Evolutionary conservation across 2,329 filamentous ascomycete genomes (phyloP).

Genomic region (Xylariaceae sp.): DNA sequence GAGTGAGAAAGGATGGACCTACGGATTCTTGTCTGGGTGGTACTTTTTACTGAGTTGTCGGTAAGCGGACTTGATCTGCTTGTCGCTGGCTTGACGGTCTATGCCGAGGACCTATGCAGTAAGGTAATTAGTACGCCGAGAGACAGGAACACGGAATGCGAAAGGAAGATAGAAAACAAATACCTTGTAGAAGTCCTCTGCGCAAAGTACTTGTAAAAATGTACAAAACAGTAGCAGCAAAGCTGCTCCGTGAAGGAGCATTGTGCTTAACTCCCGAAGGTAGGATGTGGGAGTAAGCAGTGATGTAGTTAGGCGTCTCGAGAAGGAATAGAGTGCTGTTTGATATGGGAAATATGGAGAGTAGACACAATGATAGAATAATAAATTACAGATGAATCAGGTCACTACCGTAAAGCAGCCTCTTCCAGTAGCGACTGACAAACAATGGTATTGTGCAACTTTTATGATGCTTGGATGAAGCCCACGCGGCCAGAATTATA

Average conservation of each 20-base stretch:
- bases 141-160: not conserved
- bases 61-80: conserved; percentile 92
- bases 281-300: no score
- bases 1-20: conserved; percentile 35
- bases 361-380: no score
- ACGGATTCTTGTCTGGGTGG: conserved; percentile 98
- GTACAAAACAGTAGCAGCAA: conserved; percentile 48
- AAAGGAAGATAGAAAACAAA: conserved; percentile 8
- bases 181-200: conserved; percentile 78
- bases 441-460: no score
- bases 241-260: conserved; percentile 50
- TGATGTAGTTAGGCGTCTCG: no score
- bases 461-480: no score
- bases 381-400: no score
- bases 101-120: conserved; percentile 67
- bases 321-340: no score
- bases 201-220: conserved; percentile 52
- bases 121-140: conserved; percentile 3
- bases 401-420: no score
- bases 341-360: no score
- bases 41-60: conserved; percentile 88
- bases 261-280: conserved; percentile 36
- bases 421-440: no score
- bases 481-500: no score
- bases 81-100: conserved; percentile 72